Conservation (phyloP, 768 basidiomycete species). For the Podaxis rugospora region DNA sequence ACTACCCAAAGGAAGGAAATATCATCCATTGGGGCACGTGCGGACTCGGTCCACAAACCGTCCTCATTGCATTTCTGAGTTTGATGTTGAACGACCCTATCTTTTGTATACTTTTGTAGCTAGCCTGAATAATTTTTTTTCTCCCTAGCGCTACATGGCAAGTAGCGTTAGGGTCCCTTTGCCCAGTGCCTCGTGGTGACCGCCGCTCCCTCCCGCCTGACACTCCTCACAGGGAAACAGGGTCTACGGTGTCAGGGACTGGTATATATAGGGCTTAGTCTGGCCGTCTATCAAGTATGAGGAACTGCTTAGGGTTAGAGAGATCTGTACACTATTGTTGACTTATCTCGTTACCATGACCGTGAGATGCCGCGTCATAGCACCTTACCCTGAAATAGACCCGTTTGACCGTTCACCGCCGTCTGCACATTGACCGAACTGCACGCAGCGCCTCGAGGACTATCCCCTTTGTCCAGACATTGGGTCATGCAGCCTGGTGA, state of each 20-base stretch:
- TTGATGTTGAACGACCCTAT: background rate
- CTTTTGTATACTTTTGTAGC: background rate
- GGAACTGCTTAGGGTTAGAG: conserved; percentile 2
- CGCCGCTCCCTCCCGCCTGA: background rate
- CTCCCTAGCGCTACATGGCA: background rate
- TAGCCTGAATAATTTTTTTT: background rate
- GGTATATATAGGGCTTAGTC: background rate
- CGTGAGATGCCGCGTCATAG: conserved; percentile 10
- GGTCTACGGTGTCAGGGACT: background rate
- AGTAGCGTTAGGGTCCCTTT: background rate
- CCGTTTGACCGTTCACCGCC: conserved; percentile 6
- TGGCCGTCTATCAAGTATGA: background rate
- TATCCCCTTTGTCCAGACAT: background rate
- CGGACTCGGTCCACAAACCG: background rate
- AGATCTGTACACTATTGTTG: background rate
- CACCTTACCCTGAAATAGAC: conserved; percentile 1
- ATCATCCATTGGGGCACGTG: background rate
- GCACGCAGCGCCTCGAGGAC: background rate
- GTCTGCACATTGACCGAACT: background rate
- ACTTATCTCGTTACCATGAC: conserved; percentile 6
- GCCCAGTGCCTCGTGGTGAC: background rate
- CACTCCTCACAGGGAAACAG: background rate
- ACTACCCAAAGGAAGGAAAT: conserved; percentile 7
- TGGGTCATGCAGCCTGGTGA: background rate
- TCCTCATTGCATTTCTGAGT: background rate